These are phyloP conservation scores for Mycena polygramma DNA, from an alignment of 768 basidiomycete genomes.

Conservation along the genomic window DNA sequence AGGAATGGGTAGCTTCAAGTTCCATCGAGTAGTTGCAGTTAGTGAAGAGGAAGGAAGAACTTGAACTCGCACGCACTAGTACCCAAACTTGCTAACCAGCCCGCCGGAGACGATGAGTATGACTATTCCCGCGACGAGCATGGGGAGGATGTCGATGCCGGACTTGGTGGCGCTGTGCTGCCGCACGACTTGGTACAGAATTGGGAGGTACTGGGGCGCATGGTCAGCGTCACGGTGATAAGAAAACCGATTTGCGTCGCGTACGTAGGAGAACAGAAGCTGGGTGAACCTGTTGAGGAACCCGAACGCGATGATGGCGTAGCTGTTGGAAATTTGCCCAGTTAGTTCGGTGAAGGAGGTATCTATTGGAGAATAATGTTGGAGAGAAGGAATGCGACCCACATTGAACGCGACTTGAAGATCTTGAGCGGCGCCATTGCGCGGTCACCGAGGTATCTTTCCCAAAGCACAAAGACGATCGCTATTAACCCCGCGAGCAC, in stretches of 20 bases:
- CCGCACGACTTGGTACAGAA: slow-evolving; percentile 35
- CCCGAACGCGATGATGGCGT: slow-evolving; percentile 14
- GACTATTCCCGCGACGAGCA: slow-evolving; percentile 22
- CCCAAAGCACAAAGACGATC: slow-evolving; percentile 31
- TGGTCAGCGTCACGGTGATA: neutral
- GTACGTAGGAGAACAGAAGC: slow-evolving; percentile 29
- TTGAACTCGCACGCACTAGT: slow-evolving; percentile 22
- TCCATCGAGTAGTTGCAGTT: neutral
- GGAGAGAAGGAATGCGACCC: neutral
- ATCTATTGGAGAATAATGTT: neutral
- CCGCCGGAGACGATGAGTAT: slow-evolving; percentile 20
- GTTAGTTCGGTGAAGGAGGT: too few relatives aligned
- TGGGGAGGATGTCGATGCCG: slow-evolving; percentile 37
- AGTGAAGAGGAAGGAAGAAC: too few relatives aligned
- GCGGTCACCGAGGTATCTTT: slow-evolving; percentile 30
- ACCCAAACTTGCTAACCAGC: slow-evolving; percentile 25
- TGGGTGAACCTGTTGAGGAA: slow-evolving; percentile 26
- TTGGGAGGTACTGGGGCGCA: slow-evolving; percentile 31
- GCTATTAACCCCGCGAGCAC: slow-evolving; percentile 27
- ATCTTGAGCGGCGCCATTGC: slow-evolving; percentile 33
- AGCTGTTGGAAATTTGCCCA: neutral
- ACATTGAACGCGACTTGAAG: slow-evolving; percentile 33
- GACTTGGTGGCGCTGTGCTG: slow-evolving; percentile 31
- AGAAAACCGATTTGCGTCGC: neutral
- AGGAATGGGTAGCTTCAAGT: slow-evolving; percentile 20